Evolutionary conservation across 768 basidiomycete species (phyloP).

Genomic region (Boletus sp.): DNA sequence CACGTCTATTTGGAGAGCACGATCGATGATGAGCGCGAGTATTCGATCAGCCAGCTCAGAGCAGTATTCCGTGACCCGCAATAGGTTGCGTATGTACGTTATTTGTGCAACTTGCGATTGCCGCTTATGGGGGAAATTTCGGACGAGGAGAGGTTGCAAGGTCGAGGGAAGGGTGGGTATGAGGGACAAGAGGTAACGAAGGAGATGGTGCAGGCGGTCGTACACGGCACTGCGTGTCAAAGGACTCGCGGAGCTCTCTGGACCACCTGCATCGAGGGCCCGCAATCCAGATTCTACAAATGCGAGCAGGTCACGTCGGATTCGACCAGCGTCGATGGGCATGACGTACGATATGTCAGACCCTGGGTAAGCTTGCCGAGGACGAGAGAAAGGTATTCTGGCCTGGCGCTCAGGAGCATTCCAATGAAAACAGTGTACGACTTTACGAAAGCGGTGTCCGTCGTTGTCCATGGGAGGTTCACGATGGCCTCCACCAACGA

Average conservation of each 20-base stretch:
- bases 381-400: conserved; percentile 86
- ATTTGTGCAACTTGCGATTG: conserved; percentile 75
- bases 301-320: conserved; percentile 4
- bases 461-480: conserved; percentile 87
- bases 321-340: neutral
- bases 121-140: conserved; percentile 91
- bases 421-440: conserved; percentile 87
- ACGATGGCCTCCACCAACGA: conserved; percentile 84
- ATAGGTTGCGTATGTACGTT: conserved; percentile 87
- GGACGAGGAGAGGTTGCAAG: conserved; percentile 78
- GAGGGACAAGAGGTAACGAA: conserved; percentile 82
- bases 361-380: conserved; percentile 80
- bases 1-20: conserved; percentile 95
- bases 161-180: conserved; percentile 90
- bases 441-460: conserved; percentile 81
- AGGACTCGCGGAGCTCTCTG: conserved; percentile 64
- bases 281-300: conserved; percentile 67
- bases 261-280: conserved; percentile 51
- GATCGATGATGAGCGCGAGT: conserved; percentile 82
- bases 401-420: conserved; percentile 85
- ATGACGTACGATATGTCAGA: conserved; percentile 79
- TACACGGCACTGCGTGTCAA: conserved; percentile 82
- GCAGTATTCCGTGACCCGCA: conserved; percentile 82
- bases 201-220: conserved; percentile 79
- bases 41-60: conserved; percentile 83